A percentile compares a stretch with the other conserved stretches of the same genome.
Conservation (phyloP, 2,329 filamentous ascomycete species). For the Fusarium nematophilum region DNA sequence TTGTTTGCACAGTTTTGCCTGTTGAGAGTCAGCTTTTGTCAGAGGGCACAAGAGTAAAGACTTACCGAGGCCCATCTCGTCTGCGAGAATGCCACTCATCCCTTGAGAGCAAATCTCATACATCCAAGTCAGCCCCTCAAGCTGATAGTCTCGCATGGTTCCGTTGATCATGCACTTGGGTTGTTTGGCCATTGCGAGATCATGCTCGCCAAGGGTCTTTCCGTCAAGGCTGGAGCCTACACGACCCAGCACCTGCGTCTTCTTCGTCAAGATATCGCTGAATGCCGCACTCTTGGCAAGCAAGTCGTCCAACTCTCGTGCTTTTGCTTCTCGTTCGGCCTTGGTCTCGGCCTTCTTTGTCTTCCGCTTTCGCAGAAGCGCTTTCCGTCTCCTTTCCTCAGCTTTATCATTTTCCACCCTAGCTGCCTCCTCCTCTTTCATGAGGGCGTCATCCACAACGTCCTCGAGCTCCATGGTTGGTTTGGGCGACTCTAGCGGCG, state of each 20-base stretch:
- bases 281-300: constrained; percentile 70
- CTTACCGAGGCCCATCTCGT: constrained; percentile 88
- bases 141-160: constrained; percentile 92
- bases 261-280: constrained; percentile 71
- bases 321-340: constrained; percentile 67
- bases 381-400: constrained; percentile 59
- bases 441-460: constrained; percentile 44
- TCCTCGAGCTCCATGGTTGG: constrained; percentile 30
- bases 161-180: constrained; percentile 87
- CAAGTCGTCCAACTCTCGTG: constrained; percentile 68
- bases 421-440: constrained; percentile 52
- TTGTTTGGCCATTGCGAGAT: constrained; percentile 84
- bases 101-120: constrained; percentile 84
- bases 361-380: constrained; percentile 51
- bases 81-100: constrained; percentile 89
- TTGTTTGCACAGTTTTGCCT: constrained; percentile 93
- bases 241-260: constrained; percentile 71
- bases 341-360: constrained; percentile 65
- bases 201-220: constrained; percentile 69
- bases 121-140: constrained; percentile 96
- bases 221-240: constrained; percentile 71
- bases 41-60: neutral
- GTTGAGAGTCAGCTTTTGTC: constrained; percentile 8
- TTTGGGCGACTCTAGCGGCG: constrained; percentile 36
- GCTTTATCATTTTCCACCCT: constrained; percentile 56